A percentile compares a stretch with the other conserved stretches of the same genome.
These are phyloP conservation scores for Solanum ahanhuiri DNA, from an alignment of 257 asterid genomes.

Conservation along the genomic window DNA sequence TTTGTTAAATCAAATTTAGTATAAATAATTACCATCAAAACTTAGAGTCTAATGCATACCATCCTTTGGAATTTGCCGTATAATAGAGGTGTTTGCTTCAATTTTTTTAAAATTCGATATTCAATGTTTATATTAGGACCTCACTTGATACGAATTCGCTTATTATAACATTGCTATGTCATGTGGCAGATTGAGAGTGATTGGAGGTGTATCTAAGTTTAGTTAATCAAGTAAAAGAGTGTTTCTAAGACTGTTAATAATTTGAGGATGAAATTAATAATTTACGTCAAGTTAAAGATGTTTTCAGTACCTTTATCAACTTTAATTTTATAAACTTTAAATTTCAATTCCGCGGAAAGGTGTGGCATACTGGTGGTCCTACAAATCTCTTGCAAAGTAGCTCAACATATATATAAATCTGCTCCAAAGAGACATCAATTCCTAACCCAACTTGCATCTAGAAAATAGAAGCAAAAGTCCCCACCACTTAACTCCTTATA, in stretches of 20 bases:
- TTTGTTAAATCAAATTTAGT: not conserved
- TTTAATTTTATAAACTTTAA: not conserved
- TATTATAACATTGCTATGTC: not conserved
- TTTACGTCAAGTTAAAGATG: accelerated
- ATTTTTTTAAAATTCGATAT: accelerated
- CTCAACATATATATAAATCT: slow-evolving; percentile 4
- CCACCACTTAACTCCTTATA: slow-evolving; percentile 34
- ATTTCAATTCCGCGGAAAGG: not conserved
- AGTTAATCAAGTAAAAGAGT: not conserved
- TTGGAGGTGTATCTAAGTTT: too few species aligned
- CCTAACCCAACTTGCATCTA: slow-evolving; percentile 36
- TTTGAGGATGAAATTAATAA: too few species aligned
- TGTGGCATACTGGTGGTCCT: slow-evolving; percentile 9
- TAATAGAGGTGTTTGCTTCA: not conserved
- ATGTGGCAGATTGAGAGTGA: too few species aligned
- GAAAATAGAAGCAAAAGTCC: slow-evolving; percentile 17
- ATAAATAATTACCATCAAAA: not conserved
- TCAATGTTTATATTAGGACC: too few species aligned
- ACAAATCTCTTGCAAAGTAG: slow-evolving; percentile 5
- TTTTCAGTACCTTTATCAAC: too few species aligned
- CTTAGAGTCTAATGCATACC: not conserved
- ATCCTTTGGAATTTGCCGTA: not conserved
- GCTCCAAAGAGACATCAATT: slow-evolving; percentile 16
- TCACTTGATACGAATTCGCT: not conserved
- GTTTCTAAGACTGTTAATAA: too few species aligned